Conservation (phyloP, 1,284 basidiomycete species). For the Pyrrhoderma lamaoense region DNA sequence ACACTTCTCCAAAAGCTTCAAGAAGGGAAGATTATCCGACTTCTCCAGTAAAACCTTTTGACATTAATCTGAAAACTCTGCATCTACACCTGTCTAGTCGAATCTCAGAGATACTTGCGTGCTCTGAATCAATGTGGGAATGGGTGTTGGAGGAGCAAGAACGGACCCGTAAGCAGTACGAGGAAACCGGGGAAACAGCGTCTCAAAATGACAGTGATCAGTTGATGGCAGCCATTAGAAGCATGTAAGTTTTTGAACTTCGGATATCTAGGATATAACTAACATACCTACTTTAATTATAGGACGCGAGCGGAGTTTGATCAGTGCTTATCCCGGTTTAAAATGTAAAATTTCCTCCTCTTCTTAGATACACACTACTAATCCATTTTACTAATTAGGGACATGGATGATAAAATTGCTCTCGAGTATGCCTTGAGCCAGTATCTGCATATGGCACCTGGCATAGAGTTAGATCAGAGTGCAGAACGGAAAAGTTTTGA, state of each 20-base stretch:
- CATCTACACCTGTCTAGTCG: conserved; percentile 53
- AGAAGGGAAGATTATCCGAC: too few species aligned
- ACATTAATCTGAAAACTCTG: conserved; percentile 47
- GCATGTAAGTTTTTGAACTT: not conserved
- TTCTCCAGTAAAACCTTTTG: conserved; percentile 11
- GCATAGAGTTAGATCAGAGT: conserved; percentile 27
- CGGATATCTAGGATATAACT: not conserved
- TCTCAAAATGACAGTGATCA: too few species aligned
- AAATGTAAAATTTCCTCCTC: conserved; percentile 34
- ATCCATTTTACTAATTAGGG: conserved; percentile 25
- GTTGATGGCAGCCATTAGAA: too few species aligned
- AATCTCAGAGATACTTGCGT: conserved; percentile 53
- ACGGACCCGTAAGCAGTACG: conserved; percentile 15
- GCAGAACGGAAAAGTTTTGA: conserved; percentile 49
- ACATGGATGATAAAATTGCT: conserved; percentile 53
- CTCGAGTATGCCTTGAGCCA: conserved; percentile 39
- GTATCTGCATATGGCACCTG: conserved; percentile 41
- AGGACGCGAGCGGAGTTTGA: conserved; percentile 51
- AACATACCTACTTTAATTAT: conserved; percentile 37
- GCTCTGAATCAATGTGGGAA: conserved; percentile 70
- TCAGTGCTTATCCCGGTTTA: conserved; percentile 43
- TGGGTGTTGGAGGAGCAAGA: conserved; percentile 50
- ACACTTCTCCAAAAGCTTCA: too few species aligned
- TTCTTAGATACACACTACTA: too few species aligned
- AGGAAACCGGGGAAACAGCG: not conserved